Evolutionary conservation across 495 filamentous ascomycete species (phyloP).

Genomic region (Viridothelium virens): DNA sequence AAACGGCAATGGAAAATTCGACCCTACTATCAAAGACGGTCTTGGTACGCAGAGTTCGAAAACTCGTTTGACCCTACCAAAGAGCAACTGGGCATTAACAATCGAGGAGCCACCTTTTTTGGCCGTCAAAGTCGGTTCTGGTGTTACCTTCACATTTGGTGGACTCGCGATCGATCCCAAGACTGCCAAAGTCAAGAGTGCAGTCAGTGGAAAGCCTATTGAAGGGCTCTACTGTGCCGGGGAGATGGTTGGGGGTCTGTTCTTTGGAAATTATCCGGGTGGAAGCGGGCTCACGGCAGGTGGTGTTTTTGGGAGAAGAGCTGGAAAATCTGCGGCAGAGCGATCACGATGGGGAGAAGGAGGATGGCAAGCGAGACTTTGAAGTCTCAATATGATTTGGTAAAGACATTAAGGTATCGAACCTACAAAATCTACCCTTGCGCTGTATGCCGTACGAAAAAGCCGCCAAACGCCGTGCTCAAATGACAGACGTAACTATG

Average conservation of each 20-base stretch:
- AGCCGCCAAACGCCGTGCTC: background rate
- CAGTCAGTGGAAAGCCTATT: conserved; percentile 38
- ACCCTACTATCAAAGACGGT: conserved; percentile 51
- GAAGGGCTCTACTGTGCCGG: conserved; percentile 50
- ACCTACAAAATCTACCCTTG: background rate
- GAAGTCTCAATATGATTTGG: background rate
- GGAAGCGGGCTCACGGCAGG: conserved; percentile 55
- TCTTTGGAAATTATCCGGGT: conserved; percentile 57
- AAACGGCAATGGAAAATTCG: conserved; percentile 38
- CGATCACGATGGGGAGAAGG: conserved; percentile 3
- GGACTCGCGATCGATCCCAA: conserved; percentile 47
- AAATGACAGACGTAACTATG: conserved; percentile 4
- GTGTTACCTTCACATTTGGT: conserved; percentile 61
- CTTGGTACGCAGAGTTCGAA: conserved; percentile 45
- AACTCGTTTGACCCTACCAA: conserved; percentile 38
- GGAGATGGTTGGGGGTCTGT: conserved; percentile 57
- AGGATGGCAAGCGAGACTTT: conserved; percentile 6
- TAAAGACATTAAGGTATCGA: background rate
- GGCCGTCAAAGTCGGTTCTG: conserved; percentile 51
- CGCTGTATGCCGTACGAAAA: background rate
- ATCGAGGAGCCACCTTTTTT: conserved; percentile 49
- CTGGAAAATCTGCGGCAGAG: conserved; percentile 40
- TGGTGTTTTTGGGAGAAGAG: conserved; percentile 49
- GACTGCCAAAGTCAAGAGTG: conserved; percentile 42
- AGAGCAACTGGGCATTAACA: conserved; percentile 58